Conservation (phyloP, 2,329 filamentous ascomycete genomes). For the Hymenoscyphus fructigenus region DNA sequence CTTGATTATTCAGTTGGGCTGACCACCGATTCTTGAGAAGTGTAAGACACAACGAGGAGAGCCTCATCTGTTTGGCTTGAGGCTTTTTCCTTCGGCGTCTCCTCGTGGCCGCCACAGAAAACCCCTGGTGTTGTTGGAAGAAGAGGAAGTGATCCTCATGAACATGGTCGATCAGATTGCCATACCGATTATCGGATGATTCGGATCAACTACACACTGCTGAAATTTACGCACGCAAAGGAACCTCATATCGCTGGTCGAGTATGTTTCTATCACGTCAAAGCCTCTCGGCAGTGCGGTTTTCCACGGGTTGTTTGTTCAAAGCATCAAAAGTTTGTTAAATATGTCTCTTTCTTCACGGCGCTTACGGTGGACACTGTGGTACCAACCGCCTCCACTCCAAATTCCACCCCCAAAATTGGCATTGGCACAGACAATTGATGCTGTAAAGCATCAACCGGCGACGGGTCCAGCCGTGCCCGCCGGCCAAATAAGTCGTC, state of each 20-base stretch:
- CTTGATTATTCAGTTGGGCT: neutral
- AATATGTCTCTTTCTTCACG: neutral
- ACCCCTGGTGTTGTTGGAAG: neutral
- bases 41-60: conserved; percentile 1
- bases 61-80: neutral
- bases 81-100: neutral
- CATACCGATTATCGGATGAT: neutral
- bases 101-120: too few relatives aligned
- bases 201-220: neutral
- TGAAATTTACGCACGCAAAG: neutral
- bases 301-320: neutral
- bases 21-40: neutral
- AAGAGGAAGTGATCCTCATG: neutral
- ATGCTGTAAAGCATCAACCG: neutral
- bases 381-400: neutral
- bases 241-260: neutral
- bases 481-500: conserved; percentile 1
- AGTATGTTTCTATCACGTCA: neutral
- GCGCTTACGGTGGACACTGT: neutral
- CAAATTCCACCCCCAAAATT: neutral
- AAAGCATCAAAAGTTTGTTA: neutral
- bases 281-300: neutral
- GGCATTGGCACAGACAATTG: neutral
- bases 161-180: neutral
- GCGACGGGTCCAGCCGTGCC: neutral